Conservation (phyloP, 139 green algal genomes). For the Ulvella scutata region DNA sequence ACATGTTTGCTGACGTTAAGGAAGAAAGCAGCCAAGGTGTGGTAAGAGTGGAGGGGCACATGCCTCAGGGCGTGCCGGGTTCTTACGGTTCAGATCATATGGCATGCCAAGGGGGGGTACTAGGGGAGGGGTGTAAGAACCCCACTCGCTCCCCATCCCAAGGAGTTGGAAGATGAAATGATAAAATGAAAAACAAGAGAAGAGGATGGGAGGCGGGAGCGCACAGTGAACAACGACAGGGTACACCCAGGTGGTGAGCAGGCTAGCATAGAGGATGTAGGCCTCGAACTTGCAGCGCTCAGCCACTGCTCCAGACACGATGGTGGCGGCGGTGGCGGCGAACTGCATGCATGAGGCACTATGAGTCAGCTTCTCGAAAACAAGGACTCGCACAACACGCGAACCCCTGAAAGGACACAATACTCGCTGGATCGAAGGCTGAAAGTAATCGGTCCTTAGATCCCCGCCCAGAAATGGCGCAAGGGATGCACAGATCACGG, state of each 20-base stretch:
- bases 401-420: conserved; percentile 4
- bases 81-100: too few relatives aligned
- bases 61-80: too few relatives aligned
- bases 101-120: too few relatives aligned
- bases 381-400: conserved; percentile 3
- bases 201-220: background rate
- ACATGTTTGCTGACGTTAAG: too few relatives aligned
- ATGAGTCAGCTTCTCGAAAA: background rate
- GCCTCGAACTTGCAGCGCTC: conserved; percentile 27
- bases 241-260: conserved; percentile 29
- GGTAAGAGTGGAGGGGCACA: too few relatives aligned
- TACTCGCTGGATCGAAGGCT: too few relatives aligned
- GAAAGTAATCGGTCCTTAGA: too few relatives aligned
- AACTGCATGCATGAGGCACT: conserved; percentile 24
- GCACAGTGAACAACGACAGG: conserved; percentile 26
- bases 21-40: too few relatives aligned
- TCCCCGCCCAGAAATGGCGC: too few relatives aligned
- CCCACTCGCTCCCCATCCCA: too few relatives aligned
- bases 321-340: conserved; percentile 22
- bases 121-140: too few relatives aligned
- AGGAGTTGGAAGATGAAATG: background rate
- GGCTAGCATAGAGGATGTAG: conserved; percentile 19
- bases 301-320: conserved; percentile 19
- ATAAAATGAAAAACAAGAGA: background rate
- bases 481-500: too few relatives aligned